These are phyloP conservation scores for Cordyceps farinosa DNA, from an alignment of 2,329 filamentous ascomycete genomes.

Conservation along the genomic window DNA sequence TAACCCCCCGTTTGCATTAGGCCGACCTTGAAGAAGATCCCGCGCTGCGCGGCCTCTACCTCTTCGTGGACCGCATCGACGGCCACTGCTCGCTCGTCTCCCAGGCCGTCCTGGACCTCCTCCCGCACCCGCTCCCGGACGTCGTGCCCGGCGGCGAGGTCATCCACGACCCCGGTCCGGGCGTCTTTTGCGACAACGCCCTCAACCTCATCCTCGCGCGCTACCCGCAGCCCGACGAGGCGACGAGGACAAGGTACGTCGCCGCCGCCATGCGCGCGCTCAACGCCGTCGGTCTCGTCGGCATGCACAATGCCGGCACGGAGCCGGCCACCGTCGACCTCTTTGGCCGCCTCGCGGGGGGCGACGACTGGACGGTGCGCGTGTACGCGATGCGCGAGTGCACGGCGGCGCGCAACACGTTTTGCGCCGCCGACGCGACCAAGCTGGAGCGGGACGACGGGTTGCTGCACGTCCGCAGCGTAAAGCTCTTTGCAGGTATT, in stretches of 20 bases:
- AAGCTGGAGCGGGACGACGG: constrained; percentile 43
- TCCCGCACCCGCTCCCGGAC: constrained; percentile 50
- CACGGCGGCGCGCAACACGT: constrained; percentile 56
- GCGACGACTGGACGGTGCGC: constrained; percentile 55
- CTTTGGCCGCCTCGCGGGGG: constrained; percentile 48
- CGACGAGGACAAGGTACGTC: constrained; percentile 53
- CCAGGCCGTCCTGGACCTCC: constrained; percentile 56
- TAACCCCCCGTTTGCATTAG: constrained; percentile 28
- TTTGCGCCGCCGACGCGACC: constrained; percentile 52
- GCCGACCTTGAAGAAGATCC: constrained; percentile 53
- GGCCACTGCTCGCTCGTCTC: constrained; percentile 70
- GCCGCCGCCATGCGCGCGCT: constrained; percentile 58
- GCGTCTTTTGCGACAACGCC: constrained; percentile 71
- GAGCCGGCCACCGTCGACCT: constrained; percentile 51
- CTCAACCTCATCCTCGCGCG: constrained; percentile 58
- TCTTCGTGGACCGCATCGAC: constrained; percentile 68
- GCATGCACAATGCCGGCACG: constrained; percentile 66
- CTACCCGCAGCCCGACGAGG: constrained; percentile 54
- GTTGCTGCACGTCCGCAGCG: constrained; percentile 55
- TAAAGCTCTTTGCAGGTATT: constrained; percentile 66
- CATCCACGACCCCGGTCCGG: constrained; percentile 56
- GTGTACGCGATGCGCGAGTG: constrained; percentile 70
- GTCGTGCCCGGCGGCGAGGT: constrained; percentile 60
- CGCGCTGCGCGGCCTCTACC: constrained; percentile 52
- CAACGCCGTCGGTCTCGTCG: constrained; percentile 63